These are phyloP conservation scores for Mychonastes homosphaera DNA, from an alignment of 139 green algal genomes.

Conservation along the genomic window DNA sequence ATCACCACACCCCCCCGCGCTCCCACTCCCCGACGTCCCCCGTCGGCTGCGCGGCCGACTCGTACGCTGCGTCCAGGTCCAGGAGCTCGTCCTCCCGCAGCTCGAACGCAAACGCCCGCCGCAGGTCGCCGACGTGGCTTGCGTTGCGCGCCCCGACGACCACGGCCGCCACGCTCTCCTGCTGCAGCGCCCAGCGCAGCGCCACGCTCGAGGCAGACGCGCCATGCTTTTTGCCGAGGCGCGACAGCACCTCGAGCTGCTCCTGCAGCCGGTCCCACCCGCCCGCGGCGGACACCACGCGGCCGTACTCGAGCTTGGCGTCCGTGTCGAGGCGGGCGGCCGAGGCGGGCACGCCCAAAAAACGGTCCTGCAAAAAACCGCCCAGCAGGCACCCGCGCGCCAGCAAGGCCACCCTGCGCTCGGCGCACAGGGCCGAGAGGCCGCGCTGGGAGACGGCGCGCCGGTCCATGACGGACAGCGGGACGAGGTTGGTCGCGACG, in stretches of 20 bases:
- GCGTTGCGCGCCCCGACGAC: slow-evolving; percentile 17
- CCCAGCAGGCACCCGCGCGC: no score
- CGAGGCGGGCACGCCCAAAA: no score
- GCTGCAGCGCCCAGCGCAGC: slow-evolving; percentile 20
- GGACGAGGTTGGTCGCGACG: no score
- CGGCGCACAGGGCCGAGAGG: no score
- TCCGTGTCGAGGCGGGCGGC: slow-evolving; percentile 19
- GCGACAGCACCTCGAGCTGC: slow-evolving; percentile 7
- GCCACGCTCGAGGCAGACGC: slow-evolving; percentile 6
- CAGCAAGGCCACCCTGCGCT: no score
- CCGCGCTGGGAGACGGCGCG: no score
- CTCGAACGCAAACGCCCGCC: slow-evolving; percentile 14
- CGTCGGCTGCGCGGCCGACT: slow-evolving; percentile 7
- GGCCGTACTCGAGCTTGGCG: slow-evolving; percentile 14
- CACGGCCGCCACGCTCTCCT: slow-evolving; percentile 10
- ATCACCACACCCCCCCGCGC: slow-evolving; percentile 4
- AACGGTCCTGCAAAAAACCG: no score
- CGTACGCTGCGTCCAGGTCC: slow-evolving; percentile 17
- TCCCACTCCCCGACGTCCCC: slow-evolving; percentile 19
- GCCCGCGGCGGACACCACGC: slow-evolving; percentile 8
- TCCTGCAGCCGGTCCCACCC: slow-evolving; percentile 18
- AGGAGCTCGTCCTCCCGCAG: slow-evolving; percentile 18
- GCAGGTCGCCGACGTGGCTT: slow-evolving; percentile 8
- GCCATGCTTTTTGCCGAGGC: slow-evolving; percentile 10
- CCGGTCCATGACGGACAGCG: no score